Evolutionary conservation across 148 eudicot species (phyloP).

Genomic region (Rhododendron griersonianum): DNA sequence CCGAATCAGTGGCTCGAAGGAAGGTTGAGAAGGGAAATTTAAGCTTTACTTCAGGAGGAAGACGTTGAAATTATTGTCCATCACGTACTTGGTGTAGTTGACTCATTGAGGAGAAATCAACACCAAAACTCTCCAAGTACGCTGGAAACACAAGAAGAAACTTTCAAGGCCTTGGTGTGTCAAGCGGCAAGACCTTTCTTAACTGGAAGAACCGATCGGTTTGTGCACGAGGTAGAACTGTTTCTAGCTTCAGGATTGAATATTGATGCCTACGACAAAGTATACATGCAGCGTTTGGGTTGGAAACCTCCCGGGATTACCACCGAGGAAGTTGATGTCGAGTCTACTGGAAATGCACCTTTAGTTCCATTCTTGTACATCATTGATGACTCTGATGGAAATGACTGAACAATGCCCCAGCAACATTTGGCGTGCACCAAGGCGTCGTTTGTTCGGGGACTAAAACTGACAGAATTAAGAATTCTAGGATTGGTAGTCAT

Average conservation of each 20-base stretch:
- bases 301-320: constrained; percentile 44
- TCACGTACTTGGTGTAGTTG: constrained; percentile 72
- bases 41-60: constrained; percentile 88
- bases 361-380: constrained; percentile 35
- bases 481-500: too few relatives aligned
- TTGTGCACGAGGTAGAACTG: constrained; percentile 61
- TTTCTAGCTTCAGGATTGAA: constrained; percentile 76
- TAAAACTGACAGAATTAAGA: too few relatives aligned
- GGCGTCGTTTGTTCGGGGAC: too few relatives aligned
- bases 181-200: constrained; percentile 70
- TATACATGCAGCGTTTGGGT: constrained; percentile 51
- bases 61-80: constrained; percentile 76
- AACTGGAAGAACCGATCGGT: constrained; percentile 57
- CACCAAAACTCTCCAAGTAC: constrained; percentile 18
- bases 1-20: constrained; percentile 50
- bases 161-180: constrained; percentile 44
- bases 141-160: constrained; percentile 40
- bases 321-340: constrained; percentile 23
- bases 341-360: constrained; percentile 19
- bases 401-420: too few relatives aligned
- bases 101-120: constrained; percentile 56
- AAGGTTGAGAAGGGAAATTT: constrained; percentile 87
- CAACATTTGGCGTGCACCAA: too few relatives aligned
- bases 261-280: constrained; percentile 68
- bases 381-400: constrained; percentile 35